Base-by-base conservation (phyloP, 2,329 filamentous ascomycete genomes). In the Tolypocladium amazonense region DNA sequence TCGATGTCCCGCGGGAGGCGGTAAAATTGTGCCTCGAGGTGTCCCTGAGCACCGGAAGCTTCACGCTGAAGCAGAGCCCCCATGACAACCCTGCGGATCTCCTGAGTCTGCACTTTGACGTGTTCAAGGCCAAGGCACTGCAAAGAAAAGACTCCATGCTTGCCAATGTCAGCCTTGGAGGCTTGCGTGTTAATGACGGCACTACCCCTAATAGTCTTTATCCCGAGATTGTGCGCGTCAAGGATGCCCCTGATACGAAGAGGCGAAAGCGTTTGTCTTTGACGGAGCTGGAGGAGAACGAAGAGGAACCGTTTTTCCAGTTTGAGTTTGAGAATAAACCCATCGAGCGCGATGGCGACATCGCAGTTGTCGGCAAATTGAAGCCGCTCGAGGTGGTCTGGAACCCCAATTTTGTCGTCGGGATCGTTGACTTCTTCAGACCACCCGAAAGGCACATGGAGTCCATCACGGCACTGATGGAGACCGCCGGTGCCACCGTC, bases 371-470 rank as follows among this genome's bases (percentile, higher is more conserved):
- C 2, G 88, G 93, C 67, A 97, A 96, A 73, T 77, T 99, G 65
- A 97, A 95, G 73, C 94, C 92, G 53, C 87, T 99, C 65, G 95
- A 99, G 72, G 89, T 99, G 59, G 91, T 99, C 30, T 99, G 96
- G 83, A 99, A 99, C 67, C 94, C 95, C 1, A 90, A 88, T 64
- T 95, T 97, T 65, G 81, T 97, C 0, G 86, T 96, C 7, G 92
- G 94, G 56, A 86, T 97, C 45, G 90, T 88, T 58, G 91, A 92
- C 66, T 99, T 99, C 77, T 99, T 99, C 79, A 88, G 93, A 63
- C 94, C 94, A 0, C 95, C 94, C 0, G 92, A 97, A 72, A 84
- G 92, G 57, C 95, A 99, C 71, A 97, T 99, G 92, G 94, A 99
- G 70, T 99, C 94, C 12, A 97, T 99, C 66, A 89, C 87, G 15